Percentiles rank a stretch among this genome's conserved stretches.
Evolutionary conservation across 768 basidiomycete species (phyloP).

Genomic region (Gymnopilus dilepis): DNA sequence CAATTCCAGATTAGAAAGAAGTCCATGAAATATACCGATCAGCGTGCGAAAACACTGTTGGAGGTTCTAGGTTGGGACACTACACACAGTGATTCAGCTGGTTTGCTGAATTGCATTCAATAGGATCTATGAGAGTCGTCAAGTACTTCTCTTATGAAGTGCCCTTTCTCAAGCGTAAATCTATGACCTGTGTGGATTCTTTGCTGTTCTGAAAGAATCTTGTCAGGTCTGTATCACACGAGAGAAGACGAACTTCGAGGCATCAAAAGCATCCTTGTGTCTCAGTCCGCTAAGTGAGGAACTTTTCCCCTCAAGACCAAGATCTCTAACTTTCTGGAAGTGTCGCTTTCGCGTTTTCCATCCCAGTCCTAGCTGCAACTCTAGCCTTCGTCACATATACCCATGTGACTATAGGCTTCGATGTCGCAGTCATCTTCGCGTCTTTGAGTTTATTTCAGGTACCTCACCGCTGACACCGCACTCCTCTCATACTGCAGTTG

Average conservation of each 20-base stretch:
- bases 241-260: slow-evolving; percentile 61
- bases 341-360: slow-evolving; percentile 58
- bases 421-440: slow-evolving; percentile 72
- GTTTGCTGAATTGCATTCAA: background rate
- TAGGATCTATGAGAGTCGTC: slow-evolving; percentile 72
- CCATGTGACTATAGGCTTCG: slow-evolving; percentile 54
- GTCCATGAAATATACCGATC: slow-evolving; percentile 68
- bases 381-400: slow-evolving; percentile 73
- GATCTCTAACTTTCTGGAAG: slow-evolving; percentile 32
- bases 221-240: slow-evolving; percentile 60
- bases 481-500: background rate
- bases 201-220: background rate
- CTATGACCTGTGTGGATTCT: background rate
- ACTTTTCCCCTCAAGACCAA: background rate
- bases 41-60: slow-evolving; percentile 64
- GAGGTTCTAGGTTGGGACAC: slow-evolving; percentile 57
- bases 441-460: slow-evolving; percentile 66
- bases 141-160: slow-evolving; percentile 79
- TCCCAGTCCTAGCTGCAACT: slow-evolving; percentile 69
- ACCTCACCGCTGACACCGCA: slow-evolving; percentile 9
- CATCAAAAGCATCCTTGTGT: slow-evolving; percentile 60
- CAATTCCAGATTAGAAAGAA: slow-evolving; percentile 57
- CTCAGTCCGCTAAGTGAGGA: slow-evolving; percentile 62
- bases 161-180: slow-evolving; percentile 67
- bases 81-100: background rate